Conservation (phyloP, 2,329 filamentous ascomycete species). For the Fusarium fracticaudum region DNA sequence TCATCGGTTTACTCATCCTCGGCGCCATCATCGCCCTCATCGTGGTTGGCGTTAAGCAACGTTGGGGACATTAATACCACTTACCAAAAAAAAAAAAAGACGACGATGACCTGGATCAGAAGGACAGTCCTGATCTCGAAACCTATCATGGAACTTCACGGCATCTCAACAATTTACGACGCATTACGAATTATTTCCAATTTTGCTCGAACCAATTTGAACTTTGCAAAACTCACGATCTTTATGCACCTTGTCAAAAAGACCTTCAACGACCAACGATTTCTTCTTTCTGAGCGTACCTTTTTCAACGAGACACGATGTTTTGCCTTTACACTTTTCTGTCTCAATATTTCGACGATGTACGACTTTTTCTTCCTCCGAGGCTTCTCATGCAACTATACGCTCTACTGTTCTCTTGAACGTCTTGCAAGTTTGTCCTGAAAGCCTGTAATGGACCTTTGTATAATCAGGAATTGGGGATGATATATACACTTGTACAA, state of each 20-base stretch:
- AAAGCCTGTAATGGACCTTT: conserved; percentile 11
- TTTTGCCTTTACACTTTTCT: conserved; percentile 27
- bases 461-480: conserved; percentile 26
- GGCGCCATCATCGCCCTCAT: conserved; percentile 62
- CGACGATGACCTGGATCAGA: conserved; percentile 28
- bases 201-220: conserved; percentile 32
- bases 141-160: conserved; percentile 24
- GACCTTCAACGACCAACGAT: conserved; percentile 38
- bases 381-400: not conserved
- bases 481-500: conserved; percentile 35
- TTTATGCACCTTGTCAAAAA: conserved; percentile 32
- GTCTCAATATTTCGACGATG: conserved; percentile 26
- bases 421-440: conserved; percentile 1
- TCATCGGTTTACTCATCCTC: conserved; percentile 64
- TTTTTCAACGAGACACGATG: conserved; percentile 37
- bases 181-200: conserved; percentile 35
- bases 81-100: conserved; percentile 13
- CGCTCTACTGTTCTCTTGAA: not conserved
- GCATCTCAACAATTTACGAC: conserved; percentile 43
- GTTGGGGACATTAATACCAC: conserved; percentile 52
- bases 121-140: conserved; percentile 1
- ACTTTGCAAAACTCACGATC: conserved; percentile 33
- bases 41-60: conserved; percentile 61
- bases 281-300: conserved; percentile 26
- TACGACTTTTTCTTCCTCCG: conserved; percentile 7